phyloP scores from a whole-genome alignment of 2,329 filamentous ascomycete species.

The Aspergillus fumigatiaffinis region DNA sequence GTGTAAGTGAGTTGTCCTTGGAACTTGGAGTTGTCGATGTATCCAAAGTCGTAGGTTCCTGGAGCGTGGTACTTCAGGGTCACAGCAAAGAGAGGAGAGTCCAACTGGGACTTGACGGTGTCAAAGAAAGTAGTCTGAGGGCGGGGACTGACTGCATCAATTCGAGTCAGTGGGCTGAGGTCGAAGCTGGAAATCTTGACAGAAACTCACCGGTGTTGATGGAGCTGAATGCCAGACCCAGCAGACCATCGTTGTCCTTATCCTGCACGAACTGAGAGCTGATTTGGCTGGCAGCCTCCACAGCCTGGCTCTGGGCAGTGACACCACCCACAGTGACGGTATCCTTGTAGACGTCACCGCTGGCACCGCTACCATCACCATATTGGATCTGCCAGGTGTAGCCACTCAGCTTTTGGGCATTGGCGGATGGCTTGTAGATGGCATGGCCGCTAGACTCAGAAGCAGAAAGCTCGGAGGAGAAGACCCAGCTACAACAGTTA shows the following conservation, averaged over 20 bases:
- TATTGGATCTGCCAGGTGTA: conserved; percentile 60
- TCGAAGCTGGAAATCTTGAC: neutral
- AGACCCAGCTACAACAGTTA: conserved; percentile 55
- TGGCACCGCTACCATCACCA: conserved; percentile 61
- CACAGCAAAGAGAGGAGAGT: conserved; percentile 51
- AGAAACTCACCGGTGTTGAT: conserved; percentile 49
- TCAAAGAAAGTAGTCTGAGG: conserved; percentile 58
- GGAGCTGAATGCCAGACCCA: conserved; percentile 57
- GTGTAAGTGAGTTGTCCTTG: conserved; percentile 56
- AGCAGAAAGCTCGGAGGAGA: conserved; percentile 55
- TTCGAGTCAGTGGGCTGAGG: neutral
- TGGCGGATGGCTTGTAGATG: conserved; percentile 54
- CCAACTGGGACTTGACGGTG: conserved; percentile 51
- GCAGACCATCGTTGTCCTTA: conserved; percentile 54
- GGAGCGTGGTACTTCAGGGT: conserved; percentile 51
- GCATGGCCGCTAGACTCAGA: conserved; percentile 52
- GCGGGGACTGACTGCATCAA: conserved; percentile 40
- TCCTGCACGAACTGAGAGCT: conserved; percentile 52
- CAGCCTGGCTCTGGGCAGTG: conserved; percentile 57
- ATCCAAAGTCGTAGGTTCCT: conserved; percentile 56
- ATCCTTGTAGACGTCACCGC: conserved; percentile 63
- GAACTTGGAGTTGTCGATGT: conserved; percentile 57
- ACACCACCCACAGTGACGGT: conserved; percentile 59
- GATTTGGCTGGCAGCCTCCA: conserved; percentile 61
- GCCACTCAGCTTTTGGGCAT: conserved; percentile 45